Evolutionary conservation across 345 rosid genomes (phyloP).

Genomic region (Eucalyptus cladocalyx): DNA sequence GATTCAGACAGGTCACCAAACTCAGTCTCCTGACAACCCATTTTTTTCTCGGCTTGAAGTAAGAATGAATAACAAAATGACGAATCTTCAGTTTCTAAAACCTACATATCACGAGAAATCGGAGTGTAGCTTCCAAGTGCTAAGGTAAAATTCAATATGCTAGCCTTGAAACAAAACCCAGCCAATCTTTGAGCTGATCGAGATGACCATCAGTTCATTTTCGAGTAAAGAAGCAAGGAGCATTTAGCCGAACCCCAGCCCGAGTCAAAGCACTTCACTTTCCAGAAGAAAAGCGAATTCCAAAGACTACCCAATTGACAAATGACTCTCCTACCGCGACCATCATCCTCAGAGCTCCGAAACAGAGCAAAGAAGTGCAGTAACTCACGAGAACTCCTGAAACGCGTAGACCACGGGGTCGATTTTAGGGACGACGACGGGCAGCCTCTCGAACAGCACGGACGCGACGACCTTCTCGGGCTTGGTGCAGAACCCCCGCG

Average conservation of each 20-base stretch:
- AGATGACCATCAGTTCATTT: background rate
- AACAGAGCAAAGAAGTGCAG: background rate
- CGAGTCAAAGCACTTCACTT: background rate
- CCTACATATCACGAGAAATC: background rate
- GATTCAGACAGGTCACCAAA: background rate
- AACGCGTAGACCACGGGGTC: slow-evolving; percentile 85
- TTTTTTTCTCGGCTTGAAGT: background rate
- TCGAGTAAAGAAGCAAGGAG: background rate
- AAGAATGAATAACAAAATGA: background rate
- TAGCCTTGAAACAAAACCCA: background rate
- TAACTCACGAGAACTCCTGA: slow-evolving; percentile 86
- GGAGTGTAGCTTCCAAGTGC: background rate
- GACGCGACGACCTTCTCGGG: slow-evolving; percentile 80
- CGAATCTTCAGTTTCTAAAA: background rate
- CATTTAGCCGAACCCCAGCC: background rate
- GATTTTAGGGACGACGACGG: slow-evolving; percentile 81
- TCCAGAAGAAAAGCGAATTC: background rate
- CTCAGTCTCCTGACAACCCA: background rate
- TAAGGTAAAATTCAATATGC: background rate
- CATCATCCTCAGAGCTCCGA: background rate
- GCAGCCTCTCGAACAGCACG: slow-evolving; percentile 90
- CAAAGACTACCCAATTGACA: background rate
- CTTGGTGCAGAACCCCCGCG: slow-evolving; percentile 44
- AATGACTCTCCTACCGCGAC: background rate
- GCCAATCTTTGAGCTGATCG: background rate